phyloP scores from a whole-genome alignment of 1,284 basidiomycete genomes.

The Fomes fomentarius region DNA sequence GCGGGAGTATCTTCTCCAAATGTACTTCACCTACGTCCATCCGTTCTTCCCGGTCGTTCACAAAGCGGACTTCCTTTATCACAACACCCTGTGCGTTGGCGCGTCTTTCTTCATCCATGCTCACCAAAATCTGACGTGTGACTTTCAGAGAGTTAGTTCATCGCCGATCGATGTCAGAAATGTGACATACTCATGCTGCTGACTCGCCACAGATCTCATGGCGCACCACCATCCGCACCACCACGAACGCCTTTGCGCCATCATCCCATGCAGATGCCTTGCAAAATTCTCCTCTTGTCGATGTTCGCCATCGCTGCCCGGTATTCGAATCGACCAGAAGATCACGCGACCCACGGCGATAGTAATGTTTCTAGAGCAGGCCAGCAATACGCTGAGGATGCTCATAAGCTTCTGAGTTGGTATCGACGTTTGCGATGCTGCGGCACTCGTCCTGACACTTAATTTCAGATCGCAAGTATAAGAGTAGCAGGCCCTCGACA shows the following conservation, averaged over 20 bases:
- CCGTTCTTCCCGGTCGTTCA: slow-evolving; percentile 79
- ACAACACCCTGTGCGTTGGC: slow-evolving; percentile 62
- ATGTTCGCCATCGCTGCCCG: slow-evolving; percentile 82
- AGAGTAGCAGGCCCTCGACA: slow-evolving; percentile 67
- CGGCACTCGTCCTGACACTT: slow-evolving; percentile 4
- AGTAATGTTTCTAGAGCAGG: slow-evolving; percentile 71
- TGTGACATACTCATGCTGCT: background rate
- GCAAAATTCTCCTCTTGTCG: slow-evolving; percentile 71
- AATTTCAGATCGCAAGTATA: slow-evolving; percentile 60
- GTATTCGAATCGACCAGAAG: slow-evolving; percentile 52
- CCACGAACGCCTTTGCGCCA: slow-evolving; percentile 33
- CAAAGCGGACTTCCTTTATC: slow-evolving; percentile 68
- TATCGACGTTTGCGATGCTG: background rate
- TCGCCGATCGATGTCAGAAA: too few species aligned
- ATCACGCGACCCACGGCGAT: slow-evolving; percentile 41
- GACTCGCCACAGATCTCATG: background rate
- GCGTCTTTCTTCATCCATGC: too few species aligned
- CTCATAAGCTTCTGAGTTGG: slow-evolving; percentile 70
- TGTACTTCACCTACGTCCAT: slow-evolving; percentile 84
- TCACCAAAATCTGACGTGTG: too few species aligned
- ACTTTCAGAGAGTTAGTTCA: slow-evolving; percentile 10
- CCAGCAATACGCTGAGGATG: slow-evolving; percentile 66
- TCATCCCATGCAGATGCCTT: slow-evolving; percentile 58
- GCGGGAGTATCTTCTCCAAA: slow-evolving; percentile 69
- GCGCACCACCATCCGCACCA: background rate